Evolutionary conservation across 345 rosid genomes (phyloP).

Genomic region (Salix arbutifolia): DNA sequence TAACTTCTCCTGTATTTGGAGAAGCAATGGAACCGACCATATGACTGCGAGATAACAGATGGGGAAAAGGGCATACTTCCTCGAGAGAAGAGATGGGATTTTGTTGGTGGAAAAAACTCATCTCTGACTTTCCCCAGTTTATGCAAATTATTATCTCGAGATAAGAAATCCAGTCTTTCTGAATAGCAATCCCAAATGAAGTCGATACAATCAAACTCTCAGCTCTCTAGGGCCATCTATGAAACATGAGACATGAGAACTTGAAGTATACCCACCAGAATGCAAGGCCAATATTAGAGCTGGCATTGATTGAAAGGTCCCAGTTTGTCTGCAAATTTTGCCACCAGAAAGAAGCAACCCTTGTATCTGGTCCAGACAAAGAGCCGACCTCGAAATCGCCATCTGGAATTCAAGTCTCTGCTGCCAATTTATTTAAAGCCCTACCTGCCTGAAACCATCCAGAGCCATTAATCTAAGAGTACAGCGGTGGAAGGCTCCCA

Average conservation of each 20-base stretch:
- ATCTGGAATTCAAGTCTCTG: background rate
- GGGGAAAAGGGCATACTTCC: background rate
- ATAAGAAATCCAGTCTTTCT: background rate
- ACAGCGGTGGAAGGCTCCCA: background rate
- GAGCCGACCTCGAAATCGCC: background rate
- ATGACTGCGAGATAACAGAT: background rate
- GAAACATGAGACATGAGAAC: background rate
- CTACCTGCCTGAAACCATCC: background rate
- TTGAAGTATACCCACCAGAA: background rate
- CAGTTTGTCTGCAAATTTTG: background rate
- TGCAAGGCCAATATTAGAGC: background rate
- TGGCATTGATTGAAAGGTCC: background rate
- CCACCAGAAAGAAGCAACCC: background rate
- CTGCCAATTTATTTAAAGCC: background rate
- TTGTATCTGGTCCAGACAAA: background rate
- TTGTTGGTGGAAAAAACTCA: background rate
- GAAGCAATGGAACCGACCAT: background rate
- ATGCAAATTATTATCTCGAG: background rate
- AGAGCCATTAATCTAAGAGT: no score
- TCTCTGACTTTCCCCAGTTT: background rate
- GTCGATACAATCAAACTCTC: background rate
- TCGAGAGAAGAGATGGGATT: background rate
- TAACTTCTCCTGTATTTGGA: background rate
- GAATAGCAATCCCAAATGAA: background rate
- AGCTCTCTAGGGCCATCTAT: background rate